A percentile compares a stretch with the other conserved stretches of the same genome.
Conservation (phyloP, 441 rosid species). For the Populus hybrid region DNA sequence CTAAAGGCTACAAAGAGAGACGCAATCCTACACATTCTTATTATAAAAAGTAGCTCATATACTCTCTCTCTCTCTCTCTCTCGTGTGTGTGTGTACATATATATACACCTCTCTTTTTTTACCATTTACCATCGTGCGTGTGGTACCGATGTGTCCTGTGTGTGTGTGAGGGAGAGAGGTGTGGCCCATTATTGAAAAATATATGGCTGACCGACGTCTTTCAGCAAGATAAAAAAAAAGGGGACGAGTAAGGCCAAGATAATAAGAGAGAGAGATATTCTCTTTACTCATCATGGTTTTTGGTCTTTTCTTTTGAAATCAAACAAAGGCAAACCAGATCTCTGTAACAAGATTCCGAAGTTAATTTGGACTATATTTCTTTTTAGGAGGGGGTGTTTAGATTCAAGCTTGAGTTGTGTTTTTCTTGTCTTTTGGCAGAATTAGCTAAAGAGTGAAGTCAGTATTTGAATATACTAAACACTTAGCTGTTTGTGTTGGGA, state of each 20-base stretch:
- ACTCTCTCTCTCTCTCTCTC: conserved; percentile 1
- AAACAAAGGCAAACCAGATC: conserved; percentile 34
- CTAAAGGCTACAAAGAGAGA: conserved; percentile 21
- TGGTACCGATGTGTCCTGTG: neutral
- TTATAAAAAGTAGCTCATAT: conserved; percentile 10
- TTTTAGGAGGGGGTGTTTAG: conserved; percentile 29
- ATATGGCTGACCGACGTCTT: conserved; percentile 32
- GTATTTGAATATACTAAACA: conserved; percentile 36
- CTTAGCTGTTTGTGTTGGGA: conserved; percentile 52
- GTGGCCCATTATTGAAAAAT: conserved; percentile 33
- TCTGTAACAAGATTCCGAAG: conserved; percentile 44
- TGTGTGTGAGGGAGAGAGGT: neutral
- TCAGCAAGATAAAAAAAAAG: conserved; percentile 7
- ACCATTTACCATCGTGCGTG: neutral
- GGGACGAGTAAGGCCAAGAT: conserved; percentile 9
- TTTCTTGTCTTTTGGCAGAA: conserved; percentile 74
- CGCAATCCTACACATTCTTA: conserved; percentile 37
- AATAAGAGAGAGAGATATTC: conserved; percentile 30
- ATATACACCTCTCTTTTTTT: neutral
- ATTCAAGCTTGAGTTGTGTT: conserved; percentile 36
- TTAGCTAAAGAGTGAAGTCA: conserved; percentile 37
- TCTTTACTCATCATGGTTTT: conserved; percentile 30
- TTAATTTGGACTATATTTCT: conserved; percentile 24
- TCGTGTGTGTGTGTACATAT: neutral
- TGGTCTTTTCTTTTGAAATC: conserved; percentile 45